Base-by-base conservation (phyloP, 495 filamentous ascomycete genomes). In the Hypoxylon cercidicola region DNA sequence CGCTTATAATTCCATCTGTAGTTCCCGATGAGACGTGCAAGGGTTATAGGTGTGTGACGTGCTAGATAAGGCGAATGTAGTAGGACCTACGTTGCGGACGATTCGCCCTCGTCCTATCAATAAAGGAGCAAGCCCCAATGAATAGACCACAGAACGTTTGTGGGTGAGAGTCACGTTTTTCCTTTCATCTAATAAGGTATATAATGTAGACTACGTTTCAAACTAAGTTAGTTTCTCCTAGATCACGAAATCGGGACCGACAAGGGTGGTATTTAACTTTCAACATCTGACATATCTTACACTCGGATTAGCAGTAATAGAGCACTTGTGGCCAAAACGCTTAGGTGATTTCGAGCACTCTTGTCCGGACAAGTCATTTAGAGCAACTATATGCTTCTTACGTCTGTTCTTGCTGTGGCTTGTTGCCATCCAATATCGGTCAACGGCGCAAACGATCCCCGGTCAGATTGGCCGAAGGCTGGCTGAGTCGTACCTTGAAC, bases 131-230 rank as follows among this genome's bases (percentile, higher is more conserved):
- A 16, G 20, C 21, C 20, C 25, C 23, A 46, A 39, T 20, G 43
- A 19, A 32, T n/a, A 28, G 21, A 43, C 23, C 18, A 32, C 13
- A 20, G 19, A 28, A 16, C 35, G 2, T 40, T 32, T 34, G 3
- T 15, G 32, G 20, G 21, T 13, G 23, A 37, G 1, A 54, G 20
- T 13, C n/a, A 11, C 30, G 3, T 30, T 19, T 49, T 46, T 0
- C 9, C 15, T 32, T 46, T 13, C 16, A 1, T 10, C 15, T 16
- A 25, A 8, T 35, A 35, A 39, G 43, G 51, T 35, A 34, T 61
- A 46, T 56, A 37, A 52, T 53, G 46, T 46, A 52, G 47, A 41
- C 18, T 19, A 25, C 18, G 56, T 66, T 61, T 66, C 56, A 60
- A 5, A 18, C 3, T 23, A 39, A 64, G 48, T 15, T 45, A 59